phyloP scores from a whole-genome alignment of 257 asterid genomes.

The Ehretia macrophylla region DNA sequence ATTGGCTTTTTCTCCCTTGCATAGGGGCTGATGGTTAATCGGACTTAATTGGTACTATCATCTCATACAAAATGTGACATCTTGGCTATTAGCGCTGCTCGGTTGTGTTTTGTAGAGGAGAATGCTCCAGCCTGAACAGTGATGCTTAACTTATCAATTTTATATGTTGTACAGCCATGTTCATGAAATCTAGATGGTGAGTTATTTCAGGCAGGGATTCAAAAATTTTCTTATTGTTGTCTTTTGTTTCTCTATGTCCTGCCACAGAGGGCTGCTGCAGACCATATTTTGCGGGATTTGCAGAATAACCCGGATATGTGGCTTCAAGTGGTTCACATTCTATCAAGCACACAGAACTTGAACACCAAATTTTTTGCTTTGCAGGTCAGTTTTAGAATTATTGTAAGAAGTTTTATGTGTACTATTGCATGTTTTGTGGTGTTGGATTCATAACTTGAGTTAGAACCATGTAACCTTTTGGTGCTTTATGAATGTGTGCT shows the following conservation, averaged over 20 bases:
- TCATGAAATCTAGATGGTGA: background rate
- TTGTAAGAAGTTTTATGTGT: background rate
- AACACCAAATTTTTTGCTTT: slow-evolving; percentile 88
- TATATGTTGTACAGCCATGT: background rate
- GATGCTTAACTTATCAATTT: background rate
- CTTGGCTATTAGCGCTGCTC: no score
- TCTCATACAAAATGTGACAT: no score
- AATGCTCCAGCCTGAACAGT: background rate
- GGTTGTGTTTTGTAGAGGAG: no score
- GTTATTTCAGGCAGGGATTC: background rate
- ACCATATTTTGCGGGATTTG: slow-evolving; percentile 85
- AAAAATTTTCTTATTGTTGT: background rate
- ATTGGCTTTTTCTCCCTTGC: no score
- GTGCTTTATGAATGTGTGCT: background rate
- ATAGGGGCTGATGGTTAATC: no score
- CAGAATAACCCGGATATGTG: slow-evolving; percentile 95
- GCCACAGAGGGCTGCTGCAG: slow-evolving; percentile 85
- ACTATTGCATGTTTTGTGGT: background rate
- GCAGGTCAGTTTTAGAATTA: slow-evolving; percentile 54
- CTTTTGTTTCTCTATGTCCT: slow-evolving; percentile 13
- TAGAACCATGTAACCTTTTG: background rate
- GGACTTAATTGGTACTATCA: no score
- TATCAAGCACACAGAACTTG: slow-evolving; percentile 70
- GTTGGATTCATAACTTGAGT: background rate
- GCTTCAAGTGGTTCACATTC: slow-evolving; percentile 99